A percentile compares a stretch with the other conserved stretches of the same genome.
These are phyloP conservation scores for Gentiana dahurica DNA, from an alignment of 257 asterid genomes.

Conservation along the genomic window DNA sequence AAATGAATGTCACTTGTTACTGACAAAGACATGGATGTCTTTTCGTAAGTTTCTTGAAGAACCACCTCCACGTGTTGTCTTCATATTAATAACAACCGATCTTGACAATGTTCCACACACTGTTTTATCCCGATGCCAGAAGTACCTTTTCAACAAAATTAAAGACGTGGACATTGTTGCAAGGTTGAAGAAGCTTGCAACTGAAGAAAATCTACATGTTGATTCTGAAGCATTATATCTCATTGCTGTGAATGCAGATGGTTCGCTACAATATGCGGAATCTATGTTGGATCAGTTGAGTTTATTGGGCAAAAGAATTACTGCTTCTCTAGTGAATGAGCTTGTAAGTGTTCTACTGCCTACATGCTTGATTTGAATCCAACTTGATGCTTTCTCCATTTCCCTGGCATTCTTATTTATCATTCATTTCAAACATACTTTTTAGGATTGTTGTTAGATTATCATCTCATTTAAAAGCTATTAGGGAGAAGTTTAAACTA, in stretches of 20 bases:
- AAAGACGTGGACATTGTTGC: constrained; percentile 57
- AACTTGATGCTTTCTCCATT: not conserved
- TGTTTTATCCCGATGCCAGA: constrained; percentile 81
- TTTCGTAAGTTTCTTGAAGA: constrained; percentile 76
- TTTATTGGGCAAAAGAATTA: constrained; percentile 77
- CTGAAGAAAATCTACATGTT: constrained; percentile 58
- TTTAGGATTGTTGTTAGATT: too few relatives aligned
- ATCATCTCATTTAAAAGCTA: too few relatives aligned
- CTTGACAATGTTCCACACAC: constrained; percentile 73
- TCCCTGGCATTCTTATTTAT: not conserved
- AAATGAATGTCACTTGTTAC: constrained; percentile 84
- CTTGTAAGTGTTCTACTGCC: constrained; percentile 50
- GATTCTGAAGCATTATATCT: constrained; percentile 77
- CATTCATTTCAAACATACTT: too few relatives aligned
- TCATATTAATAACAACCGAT: constrained; percentile 68
- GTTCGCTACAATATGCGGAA: constrained; percentile 90
- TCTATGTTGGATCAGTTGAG: constrained; percentile 94
- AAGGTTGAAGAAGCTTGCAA: constrained; percentile 62
- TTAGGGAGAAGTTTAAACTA: too few relatives aligned
- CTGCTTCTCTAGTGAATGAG: constrained; percentile 81
- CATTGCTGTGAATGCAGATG: constrained; percentile 90
- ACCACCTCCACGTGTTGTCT: constrained; percentile 54
- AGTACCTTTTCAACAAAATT: constrained; percentile 69
- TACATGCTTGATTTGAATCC: constrained; percentile 1
- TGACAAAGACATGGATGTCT: constrained; percentile 76